Evolutionary conservation across 768 basidiomycete genomes (phyloP).

Genomic region (Boletus subparvulus): DNA sequence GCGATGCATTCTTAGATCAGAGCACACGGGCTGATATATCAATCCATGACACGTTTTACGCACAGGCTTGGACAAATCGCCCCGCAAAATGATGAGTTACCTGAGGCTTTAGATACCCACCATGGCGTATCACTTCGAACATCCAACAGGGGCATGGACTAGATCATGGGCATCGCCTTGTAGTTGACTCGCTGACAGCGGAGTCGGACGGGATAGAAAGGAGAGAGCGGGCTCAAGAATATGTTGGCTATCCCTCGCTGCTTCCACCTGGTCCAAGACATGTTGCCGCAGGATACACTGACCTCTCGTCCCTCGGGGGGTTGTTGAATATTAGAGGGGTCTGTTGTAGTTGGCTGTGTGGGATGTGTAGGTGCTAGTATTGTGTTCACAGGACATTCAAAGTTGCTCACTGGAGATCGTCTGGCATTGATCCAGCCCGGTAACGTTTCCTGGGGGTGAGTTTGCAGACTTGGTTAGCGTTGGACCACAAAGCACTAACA

Average conservation of each 20-base stretch:
- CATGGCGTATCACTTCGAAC: not conserved
- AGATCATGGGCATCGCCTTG: not conserved
- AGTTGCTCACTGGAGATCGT: not conserved
- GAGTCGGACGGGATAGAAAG: not conserved
- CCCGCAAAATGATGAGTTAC: not conserved
- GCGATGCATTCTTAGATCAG: conserved; percentile 43
- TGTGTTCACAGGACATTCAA: not conserved
- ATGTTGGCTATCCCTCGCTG: not conserved
- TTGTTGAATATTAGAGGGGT: conserved; percentile 28
- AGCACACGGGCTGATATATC: not conserved
- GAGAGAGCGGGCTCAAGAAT: not conserved
- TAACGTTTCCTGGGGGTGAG: conserved; percentile 64
- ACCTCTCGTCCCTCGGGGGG: not conserved
- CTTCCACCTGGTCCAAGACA: not conserved
- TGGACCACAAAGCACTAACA: not conserved
- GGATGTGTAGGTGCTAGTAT: conserved; percentile 56
- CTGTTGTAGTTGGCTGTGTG: conserved; percentile 67
- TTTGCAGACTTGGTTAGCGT: not conserved
- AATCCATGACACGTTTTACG: not conserved
- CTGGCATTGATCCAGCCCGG: conserved; percentile 30
- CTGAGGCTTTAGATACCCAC: not conserved
- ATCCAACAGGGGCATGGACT: not conserved
- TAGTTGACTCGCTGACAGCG: not conserved
- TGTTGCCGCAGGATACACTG: not conserved
- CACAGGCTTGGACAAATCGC: not conserved